phyloP scores from a whole-genome alignment of 495 filamentous ascomycete species.

The Penicillium salamii region DNA sequence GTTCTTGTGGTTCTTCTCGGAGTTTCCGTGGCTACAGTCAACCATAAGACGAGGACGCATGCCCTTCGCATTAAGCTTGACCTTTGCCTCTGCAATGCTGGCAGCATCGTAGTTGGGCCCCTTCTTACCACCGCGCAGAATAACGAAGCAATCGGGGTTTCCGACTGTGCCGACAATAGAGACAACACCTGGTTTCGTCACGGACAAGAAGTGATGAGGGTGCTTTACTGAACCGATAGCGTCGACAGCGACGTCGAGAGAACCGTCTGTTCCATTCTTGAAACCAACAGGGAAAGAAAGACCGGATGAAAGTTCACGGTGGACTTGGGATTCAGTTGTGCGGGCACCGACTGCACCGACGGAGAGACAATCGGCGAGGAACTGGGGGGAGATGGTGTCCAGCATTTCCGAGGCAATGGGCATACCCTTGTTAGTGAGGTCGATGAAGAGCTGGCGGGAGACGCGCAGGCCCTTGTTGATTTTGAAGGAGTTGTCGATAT shows the following conservation, averaged over 20 bases:
- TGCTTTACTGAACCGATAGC: constrained; percentile 92
- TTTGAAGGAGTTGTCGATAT: constrained; percentile 97
- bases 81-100: constrained; percentile 75
- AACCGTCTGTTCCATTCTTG: constrained; percentile 98
- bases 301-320: constrained; percentile 91
- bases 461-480: constrained; percentile 95
- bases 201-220: constrained; percentile 96
- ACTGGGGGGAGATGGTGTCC: constrained; percentile 98
- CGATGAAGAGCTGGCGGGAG: constrained; percentile 89
- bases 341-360: constrained; percentile 92
- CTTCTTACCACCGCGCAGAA: constrained; percentile 87
- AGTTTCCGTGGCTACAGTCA: constrained; percentile 97
- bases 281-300: constrained; percentile 97
- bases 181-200: constrained; percentile 95
- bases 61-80: constrained; percentile 62
- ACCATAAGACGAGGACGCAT: constrained; percentile 84
- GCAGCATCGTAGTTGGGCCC: constrained; percentile 91
- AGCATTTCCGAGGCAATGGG: constrained; percentile 98
- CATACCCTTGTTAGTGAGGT: constrained; percentile 92
- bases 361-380: constrained; percentile 88
- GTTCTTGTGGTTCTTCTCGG: constrained; percentile 92
- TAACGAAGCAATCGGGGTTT: constrained; percentile 98
- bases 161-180: constrained; percentile 94
- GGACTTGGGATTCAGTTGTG: constrained; percentile 93
- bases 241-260: constrained; percentile 86